A percentile compares a stretch with the other conserved stretches of the same genome.
These are phyloP conservation scores for Ceratobasidium sp. DNA, from an alignment of 1,284 basidiomycete species.

Conservation along the genomic window DNA sequence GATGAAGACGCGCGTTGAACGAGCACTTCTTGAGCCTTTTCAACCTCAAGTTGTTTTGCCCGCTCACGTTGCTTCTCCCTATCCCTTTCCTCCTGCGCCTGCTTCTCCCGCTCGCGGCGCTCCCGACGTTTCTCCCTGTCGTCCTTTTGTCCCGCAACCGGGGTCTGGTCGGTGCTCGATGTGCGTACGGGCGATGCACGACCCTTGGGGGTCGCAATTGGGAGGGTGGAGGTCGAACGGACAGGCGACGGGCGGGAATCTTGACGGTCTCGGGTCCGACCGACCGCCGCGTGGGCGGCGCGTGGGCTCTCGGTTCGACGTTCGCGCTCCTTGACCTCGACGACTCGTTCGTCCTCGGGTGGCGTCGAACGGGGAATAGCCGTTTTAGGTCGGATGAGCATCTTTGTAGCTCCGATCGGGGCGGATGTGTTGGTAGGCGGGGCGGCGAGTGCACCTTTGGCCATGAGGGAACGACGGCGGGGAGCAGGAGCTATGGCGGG, in stretches of 20 bases:
- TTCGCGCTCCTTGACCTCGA: conserved; percentile 35
- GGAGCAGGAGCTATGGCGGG: neutral
- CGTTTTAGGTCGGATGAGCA: conserved; percentile 28
- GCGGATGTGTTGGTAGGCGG: conserved; percentile 6
- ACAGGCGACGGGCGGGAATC: conserved; percentile 31
- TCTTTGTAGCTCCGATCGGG: conserved; percentile 28
- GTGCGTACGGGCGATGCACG: conserved; percentile 32
- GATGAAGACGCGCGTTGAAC: conserved; percentile 4
- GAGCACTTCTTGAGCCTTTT: conserved; percentile 13
- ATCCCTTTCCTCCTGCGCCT: conserved; percentile 26
- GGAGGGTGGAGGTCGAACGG: conserved; percentile 24
- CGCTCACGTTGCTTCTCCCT: conserved; percentile 33
- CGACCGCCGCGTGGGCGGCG: conserved; percentile 18
- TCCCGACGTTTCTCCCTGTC: conserved; percentile 33
- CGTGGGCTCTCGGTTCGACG: conserved; percentile 35
- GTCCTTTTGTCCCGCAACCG: conserved; percentile 21
- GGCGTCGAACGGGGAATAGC: conserved; percentile 10
- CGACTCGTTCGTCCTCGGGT: conserved; percentile 16
- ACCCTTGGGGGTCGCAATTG: conserved; percentile 27
- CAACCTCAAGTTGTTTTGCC: conserved; percentile 19
- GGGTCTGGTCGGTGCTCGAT: conserved; percentile 31
- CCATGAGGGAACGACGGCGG: conserved; percentile 34
- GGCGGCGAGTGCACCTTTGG: conserved; percentile 32
- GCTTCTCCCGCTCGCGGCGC: conserved; percentile 31
- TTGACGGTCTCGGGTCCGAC: conserved; percentile 22